Percentiles rank a stretch among this genome's conserved stretches.
Evolutionary conservation across 2,329 filamentous ascomycete genomes (phyloP).

Genomic region (Curvularia sp.): DNA sequence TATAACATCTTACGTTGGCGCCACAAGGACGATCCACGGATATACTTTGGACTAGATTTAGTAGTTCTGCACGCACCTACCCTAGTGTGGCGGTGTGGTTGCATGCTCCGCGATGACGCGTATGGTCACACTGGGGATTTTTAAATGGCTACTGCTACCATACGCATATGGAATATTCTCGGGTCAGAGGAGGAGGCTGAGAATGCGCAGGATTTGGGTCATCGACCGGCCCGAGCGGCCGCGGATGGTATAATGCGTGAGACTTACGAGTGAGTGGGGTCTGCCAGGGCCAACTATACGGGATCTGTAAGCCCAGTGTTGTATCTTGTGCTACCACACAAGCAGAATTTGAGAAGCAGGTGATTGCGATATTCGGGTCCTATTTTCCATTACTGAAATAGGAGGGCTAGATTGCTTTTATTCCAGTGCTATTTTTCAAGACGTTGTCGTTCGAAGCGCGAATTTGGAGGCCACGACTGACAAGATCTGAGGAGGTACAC

Average conservation of each 20-base stretch:
- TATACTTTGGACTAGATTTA: background rate
- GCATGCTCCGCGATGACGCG: background rate
- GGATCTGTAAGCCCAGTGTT: conserved; percentile 1
- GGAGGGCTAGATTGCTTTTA: background rate
- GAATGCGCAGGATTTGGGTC: background rate
- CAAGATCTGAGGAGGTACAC: too few relatives aligned
- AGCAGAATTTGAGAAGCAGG: background rate
- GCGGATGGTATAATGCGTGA: background rate
- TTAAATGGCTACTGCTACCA: background rate
- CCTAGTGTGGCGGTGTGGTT: background rate
- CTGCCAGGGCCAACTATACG: background rate
- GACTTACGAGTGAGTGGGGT: background rate
- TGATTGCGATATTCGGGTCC: background rate
- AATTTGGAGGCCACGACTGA: background rate
- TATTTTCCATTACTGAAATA: background rate
- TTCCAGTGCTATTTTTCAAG: background rate
- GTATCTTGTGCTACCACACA: background rate
- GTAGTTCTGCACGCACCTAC: background rate
- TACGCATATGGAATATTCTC: background rate
- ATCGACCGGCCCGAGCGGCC: background rate
- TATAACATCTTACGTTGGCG: background rate
- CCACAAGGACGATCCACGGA: background rate
- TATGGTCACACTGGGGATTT: background rate
- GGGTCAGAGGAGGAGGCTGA: background rate
- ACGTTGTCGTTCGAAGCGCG: background rate